Evolutionary conservation across 768 basidiomycete genomes (phyloP).

Genomic region (Serendipita sp.): DNA sequence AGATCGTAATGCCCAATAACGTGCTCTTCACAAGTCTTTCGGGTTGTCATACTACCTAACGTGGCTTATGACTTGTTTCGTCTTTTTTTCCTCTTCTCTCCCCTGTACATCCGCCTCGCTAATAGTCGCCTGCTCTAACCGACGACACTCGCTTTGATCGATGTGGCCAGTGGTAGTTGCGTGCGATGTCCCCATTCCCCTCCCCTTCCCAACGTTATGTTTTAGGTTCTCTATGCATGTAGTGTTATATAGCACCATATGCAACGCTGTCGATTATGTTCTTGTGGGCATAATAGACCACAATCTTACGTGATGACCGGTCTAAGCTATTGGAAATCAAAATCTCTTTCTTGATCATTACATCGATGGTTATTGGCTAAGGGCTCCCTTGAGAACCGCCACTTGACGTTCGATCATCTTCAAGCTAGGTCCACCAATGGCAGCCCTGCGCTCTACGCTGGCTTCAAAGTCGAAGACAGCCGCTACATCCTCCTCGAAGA

Average conservation of each 20-base stretch:
- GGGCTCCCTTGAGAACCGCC: conserved; percentile 44
- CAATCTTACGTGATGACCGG: background rate
- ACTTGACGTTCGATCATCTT: conserved; percentile 79
- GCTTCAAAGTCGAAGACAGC: conserved; percentile 89
- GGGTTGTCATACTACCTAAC: conserved; percentile 17
- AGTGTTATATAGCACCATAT: conserved; percentile 4
- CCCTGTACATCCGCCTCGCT: conserved; percentile 1
- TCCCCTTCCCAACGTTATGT: conserved; percentile 5
- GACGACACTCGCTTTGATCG: background rate
- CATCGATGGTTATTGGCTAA: conserved; percentile 17
- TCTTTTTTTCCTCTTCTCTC: background rate
- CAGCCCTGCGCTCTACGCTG: conserved; percentile 78
- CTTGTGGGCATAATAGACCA: background rate
- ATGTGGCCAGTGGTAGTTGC: background rate
- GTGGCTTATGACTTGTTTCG: conserved; percentile 22
- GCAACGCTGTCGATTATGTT: background rate
- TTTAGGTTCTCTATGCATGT: conserved; percentile 8
- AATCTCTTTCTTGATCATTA: background rate
- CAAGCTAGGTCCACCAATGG: conserved; percentile 82
- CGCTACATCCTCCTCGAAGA: conserved; percentile 70
- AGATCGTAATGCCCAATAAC: conserved; percentile 4
- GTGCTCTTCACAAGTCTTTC: background rate
- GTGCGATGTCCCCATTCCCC: conserved; percentile 10
- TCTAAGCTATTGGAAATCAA: conserved; percentile 11
- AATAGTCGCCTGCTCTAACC: background rate